Evolutionary conservation across 2,329 filamentous ascomycete genomes (phyloP).

Genomic region (Apiospora sp.): DNA sequence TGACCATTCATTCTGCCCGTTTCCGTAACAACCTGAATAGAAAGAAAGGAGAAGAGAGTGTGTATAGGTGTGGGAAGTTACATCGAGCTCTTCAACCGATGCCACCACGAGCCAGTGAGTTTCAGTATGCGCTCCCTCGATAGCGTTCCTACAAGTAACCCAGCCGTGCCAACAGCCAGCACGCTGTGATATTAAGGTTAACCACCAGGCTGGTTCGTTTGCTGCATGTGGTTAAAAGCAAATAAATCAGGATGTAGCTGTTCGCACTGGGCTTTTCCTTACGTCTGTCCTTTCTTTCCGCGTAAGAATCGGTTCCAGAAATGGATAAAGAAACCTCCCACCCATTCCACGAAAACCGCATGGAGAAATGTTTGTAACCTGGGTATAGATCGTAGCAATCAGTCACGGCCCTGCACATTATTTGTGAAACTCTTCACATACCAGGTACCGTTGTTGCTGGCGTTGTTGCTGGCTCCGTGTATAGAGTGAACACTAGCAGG

Average conservation of each 20-base stretch:
- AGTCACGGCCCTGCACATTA: background rate
- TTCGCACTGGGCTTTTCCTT: constrained; percentile 32
- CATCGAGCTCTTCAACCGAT: background rate
- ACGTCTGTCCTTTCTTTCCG: constrained; percentile 39
- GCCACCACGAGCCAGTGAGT: background rate
- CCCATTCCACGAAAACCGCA: constrained; percentile 49
- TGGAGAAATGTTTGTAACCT: constrained; percentile 46
- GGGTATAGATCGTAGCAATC: constrained; percentile 1
- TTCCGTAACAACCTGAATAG: background rate
- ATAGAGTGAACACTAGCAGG: constrained; percentile 35
- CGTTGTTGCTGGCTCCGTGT: constrained; percentile 31
- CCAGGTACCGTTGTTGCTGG: constrained; percentile 34
- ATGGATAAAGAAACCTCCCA: constrained; percentile 46
- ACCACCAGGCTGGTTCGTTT: background rate
- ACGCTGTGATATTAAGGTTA: constrained; percentile 20
- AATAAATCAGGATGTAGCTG: background rate
- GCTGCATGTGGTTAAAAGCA: background rate
- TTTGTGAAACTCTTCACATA: constrained; percentile 14
- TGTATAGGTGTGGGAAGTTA: background rate
- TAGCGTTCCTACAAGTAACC: constrained; percentile 22
- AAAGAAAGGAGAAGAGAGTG: background rate
- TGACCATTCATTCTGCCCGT: background rate
- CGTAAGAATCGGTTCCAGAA: constrained; percentile 40
- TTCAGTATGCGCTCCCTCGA: constrained; percentile 16
- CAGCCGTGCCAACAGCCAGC: constrained; percentile 25